Evolutionary conservation across 176 grass and related monocot species (phyloP).

Genomic region (Oryza punctata): DNA sequence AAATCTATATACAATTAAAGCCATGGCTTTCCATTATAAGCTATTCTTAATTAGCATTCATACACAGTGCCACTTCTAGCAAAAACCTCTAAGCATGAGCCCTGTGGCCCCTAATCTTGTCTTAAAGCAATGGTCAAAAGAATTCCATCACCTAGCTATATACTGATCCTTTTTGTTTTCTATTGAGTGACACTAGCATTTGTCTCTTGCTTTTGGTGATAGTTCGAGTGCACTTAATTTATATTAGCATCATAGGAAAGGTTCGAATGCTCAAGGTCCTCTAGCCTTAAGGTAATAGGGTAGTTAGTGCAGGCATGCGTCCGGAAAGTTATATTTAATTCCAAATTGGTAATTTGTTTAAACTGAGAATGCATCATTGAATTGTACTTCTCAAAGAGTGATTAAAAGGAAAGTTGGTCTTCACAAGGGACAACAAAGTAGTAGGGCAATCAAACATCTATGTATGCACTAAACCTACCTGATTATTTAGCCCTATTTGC

Average conservation of each 20-base stretch:
- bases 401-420: constrained; percentile 38
- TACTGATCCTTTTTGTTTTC: constrained; percentile 42
- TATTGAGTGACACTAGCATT: constrained; percentile 54
- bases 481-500: constrained; percentile 26
- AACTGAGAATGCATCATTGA: constrained; percentile 39
- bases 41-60: constrained; percentile 27
- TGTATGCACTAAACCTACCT: constrained; percentile 36
- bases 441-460: constrained; percentile 22
- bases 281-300: constrained; percentile 40
- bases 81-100: constrained; percentile 39
- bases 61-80: constrained; percentile 28
- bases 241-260: constrained; percentile 44
- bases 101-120: constrained; percentile 34
- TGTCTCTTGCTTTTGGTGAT: constrained; percentile 55
- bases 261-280: constrained; percentile 38
- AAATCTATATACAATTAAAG: background rate
- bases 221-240: constrained; percentile 30
- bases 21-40: constrained; percentile 36
- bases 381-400: constrained; percentile 52
- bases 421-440: constrained; percentile 26
- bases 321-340: constrained; percentile 34
- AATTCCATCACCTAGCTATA: constrained; percentile 30
- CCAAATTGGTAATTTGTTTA: constrained; percentile 43
- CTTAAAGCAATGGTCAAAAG: constrained; percentile 59
- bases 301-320: constrained; percentile 58